Conservation (phyloP, 192 early-diverging fungal genomes). For the Obelidium mucronatum region DNA sequence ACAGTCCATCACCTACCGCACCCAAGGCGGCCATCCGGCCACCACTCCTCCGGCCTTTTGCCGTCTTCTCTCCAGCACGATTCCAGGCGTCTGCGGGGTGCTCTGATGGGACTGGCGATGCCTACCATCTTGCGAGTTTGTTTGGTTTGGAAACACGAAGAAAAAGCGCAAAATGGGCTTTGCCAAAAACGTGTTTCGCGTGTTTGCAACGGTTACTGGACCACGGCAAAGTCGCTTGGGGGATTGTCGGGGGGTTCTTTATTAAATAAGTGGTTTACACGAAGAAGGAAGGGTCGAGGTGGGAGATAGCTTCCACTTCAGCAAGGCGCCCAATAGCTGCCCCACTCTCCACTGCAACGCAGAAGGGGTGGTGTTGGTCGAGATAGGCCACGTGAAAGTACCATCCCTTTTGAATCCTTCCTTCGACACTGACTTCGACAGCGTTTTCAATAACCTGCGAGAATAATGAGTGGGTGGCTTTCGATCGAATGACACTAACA, state of each 20-base stretch:
- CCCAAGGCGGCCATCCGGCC: neutral
- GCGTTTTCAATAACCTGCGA: neutral
- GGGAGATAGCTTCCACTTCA: too few relatives aligned
- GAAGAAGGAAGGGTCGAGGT: too few relatives aligned
- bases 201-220: too few relatives aligned
- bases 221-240: too few relatives aligned
- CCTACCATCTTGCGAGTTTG: neutral
- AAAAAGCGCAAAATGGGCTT: neutral
- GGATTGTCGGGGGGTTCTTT: too few relatives aligned
- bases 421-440: neutral
- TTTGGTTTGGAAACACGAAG: neutral
- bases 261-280: too few relatives aligned
- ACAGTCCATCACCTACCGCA: neutral
- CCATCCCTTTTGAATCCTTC: constrained; percentile 14
- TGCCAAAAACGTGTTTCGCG: neutral
- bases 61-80: neutral
- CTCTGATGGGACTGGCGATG: neutral
- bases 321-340: too few relatives aligned
- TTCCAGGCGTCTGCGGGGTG: neutral
- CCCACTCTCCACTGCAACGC: constrained; percentile 12
- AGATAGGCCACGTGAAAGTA: constrained; percentile 28
- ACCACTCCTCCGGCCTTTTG: neutral
- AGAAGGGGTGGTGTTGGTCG: constrained; percentile 19
- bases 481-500: neutral
- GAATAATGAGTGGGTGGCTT: neutral